Percentiles rank a stretch among this genome's conserved stretches.
These are phyloP conservation scores for Davidsoniella virescens DNA, from an alignment of 2,329 filamentous ascomycete genomes.

Conservation along the genomic window DNA sequence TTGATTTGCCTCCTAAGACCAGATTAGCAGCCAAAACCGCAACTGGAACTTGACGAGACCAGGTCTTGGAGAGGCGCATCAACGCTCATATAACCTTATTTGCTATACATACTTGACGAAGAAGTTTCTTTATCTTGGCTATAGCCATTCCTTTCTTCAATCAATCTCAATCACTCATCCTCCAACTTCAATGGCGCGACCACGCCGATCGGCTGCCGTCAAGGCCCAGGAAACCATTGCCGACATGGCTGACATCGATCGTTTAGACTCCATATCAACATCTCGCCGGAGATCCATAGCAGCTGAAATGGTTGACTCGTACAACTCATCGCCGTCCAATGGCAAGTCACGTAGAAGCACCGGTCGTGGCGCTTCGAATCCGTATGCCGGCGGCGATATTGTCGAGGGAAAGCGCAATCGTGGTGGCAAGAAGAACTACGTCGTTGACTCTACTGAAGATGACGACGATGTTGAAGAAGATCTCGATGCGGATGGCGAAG, in stretches of 20 bases:
- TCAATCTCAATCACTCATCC: neutral
- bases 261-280: constrained; percentile 15
- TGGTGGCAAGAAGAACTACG: constrained; percentile 41
- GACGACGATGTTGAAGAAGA: constrained; percentile 27
- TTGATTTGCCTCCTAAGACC: no score
- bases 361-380: neutral
- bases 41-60: no score
- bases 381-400: constrained; percentile 27
- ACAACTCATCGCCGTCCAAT: constrained; percentile 3
- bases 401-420: constrained; percentile 35
- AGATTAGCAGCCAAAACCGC: no score
- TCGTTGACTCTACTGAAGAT: constrained; percentile 37
- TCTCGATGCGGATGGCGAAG: constrained; percentile 19
- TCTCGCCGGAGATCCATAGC: constrained; percentile 15
- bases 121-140: neutral
- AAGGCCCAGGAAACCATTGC: constrained; percentile 29
- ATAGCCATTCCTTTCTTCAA: neutral
- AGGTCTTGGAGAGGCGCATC: no score
- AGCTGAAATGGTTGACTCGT: constrained; percentile 1
- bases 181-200: constrained; percentile 27
- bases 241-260: constrained; percentile 32
- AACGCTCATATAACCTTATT: no score
- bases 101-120: no score
- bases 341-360: constrained; percentile 27
- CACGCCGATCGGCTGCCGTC: constrained; percentile 28